These are phyloP conservation scores for Isatis lusitanica DNA, from an alignment of 441 rosid genomes.

Conservation along the genomic window DNA sequence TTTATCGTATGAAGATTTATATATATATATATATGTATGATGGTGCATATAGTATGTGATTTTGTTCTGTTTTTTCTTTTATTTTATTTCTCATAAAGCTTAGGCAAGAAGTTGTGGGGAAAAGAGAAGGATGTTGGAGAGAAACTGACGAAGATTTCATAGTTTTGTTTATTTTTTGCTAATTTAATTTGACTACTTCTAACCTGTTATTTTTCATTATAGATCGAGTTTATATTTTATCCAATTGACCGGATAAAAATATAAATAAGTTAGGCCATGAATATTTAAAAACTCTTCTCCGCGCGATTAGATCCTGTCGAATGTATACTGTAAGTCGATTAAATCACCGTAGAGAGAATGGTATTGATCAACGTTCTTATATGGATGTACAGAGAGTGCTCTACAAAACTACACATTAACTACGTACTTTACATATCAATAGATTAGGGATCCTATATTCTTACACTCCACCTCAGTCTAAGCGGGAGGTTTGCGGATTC, in stretches of 20 bases:
- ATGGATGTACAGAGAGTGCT: too few relatives aligned
- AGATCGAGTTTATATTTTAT: neutral
- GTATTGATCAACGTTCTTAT: too few relatives aligned
- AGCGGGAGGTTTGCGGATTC: too few relatives aligned
- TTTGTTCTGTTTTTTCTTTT: neutral
- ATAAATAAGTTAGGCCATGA: neutral
- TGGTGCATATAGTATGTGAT: too few relatives aligned
- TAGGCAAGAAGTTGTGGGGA: constrained; percentile 42
- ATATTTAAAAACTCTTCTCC: neutral
- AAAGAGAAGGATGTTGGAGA: constrained; percentile 31
- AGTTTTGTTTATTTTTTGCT: neutral
- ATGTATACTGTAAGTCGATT: neutral
- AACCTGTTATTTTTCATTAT: neutral
- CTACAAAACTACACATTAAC: too few relatives aligned
- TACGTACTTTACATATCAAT: too few relatives aligned
- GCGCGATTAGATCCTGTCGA: neutral
- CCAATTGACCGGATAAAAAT: neutral
- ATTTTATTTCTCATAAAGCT: neutral
- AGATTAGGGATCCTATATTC: too few relatives aligned
- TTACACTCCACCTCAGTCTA: too few relatives aligned
- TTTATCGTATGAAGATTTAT: neutral
- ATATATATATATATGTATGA: neutral
- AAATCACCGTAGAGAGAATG: too few relatives aligned
- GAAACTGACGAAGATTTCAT: constrained; percentile 31
- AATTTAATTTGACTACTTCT: constrained; percentile 7